phyloP scores from a whole-genome alignment of 306 rosid species.

The Prinsepia uniflora region DNA sequence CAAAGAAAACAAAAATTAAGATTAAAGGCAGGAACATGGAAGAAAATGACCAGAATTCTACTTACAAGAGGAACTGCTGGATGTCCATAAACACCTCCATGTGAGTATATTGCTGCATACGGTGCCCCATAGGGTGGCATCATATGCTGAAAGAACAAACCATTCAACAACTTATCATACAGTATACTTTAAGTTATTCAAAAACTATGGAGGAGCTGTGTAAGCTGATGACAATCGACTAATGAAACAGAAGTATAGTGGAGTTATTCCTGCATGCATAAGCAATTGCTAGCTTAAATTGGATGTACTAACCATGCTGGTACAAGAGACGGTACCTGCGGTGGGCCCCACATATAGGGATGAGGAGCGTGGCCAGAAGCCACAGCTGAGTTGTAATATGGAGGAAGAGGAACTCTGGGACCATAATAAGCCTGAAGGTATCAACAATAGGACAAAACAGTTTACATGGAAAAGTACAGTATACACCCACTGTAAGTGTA shows the following conservation, averaged over 20 bases:
- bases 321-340: conserved; percentile 56
- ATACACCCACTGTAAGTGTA: background rate
- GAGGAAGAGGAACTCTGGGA: conserved; percentile 72
- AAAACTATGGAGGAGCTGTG: no score
- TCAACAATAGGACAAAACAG: conserved; percentile 14
- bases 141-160: conserved; percentile 64
- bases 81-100: conserved; percentile 80
- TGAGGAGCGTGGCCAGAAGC: conserved; percentile 84
- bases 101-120: conserved; percentile 79
- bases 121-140: conserved; percentile 86
- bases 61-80: conserved; percentile 74
- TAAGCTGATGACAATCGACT: no score
- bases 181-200: conserved; percentile 7
- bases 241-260: background rate
- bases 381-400: conserved; percentile 70
- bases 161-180: conserved; percentile 21
- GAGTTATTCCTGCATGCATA: conserved; percentile 10
- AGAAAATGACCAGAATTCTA: conserved; percentile 18
- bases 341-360: conserved; percentile 95
- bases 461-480: conserved; percentile 10
- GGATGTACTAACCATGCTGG: conserved; percentile 17
- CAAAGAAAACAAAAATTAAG: background rate
- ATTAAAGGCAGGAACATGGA: background rate
- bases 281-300: conserved; percentile 6
- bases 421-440: conserved; percentile 84